A percentile compares a stretch with the other conserved stretches of the same genome.
Evolutionary conservation across 352 stramenopile genomes (phyloP).

Genomic region (Phytophthora tentaculata): DNA sequence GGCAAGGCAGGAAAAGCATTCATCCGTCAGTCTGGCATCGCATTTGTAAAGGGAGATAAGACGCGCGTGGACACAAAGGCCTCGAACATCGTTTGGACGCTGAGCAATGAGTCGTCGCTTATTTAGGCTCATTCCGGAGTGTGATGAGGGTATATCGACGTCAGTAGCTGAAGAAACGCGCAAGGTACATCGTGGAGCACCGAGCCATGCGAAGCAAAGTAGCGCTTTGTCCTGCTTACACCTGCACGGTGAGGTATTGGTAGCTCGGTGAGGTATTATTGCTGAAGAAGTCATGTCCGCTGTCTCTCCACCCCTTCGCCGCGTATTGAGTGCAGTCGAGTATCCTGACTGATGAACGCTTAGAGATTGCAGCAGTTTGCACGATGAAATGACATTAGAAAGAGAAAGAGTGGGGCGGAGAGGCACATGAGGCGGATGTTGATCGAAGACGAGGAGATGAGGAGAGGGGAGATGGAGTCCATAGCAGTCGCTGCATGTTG

Average conservation of each 20-base stretch:
- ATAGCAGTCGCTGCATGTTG: too few relatives aligned
- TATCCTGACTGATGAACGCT: not conserved
- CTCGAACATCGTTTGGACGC: slow-evolving; percentile 85
- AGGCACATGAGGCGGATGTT: slow-evolving; percentile 5
- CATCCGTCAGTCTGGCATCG: slow-evolving; percentile 75
- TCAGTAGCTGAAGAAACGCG: slow-evolving; percentile 9
- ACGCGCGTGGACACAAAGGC: slow-evolving; percentile 78
- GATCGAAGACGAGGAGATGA: not conserved
- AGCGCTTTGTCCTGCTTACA: not conserved
- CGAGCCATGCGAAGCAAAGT: slow-evolving; percentile 1
- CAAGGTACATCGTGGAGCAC: slow-evolving; percentile 1
- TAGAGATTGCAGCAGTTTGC: slow-evolving; percentile 1
- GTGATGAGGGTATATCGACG: slow-evolving; percentile 1
- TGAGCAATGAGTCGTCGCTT: slow-evolving; percentile 83
- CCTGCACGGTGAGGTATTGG: slow-evolving; percentile 15
- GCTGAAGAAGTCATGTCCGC: slow-evolving; percentile 10
- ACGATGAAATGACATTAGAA: not conserved
- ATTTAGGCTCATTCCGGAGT: slow-evolving; percentile 55
- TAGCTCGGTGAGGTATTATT: slow-evolving; percentile 24
- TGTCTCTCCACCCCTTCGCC: slow-evolving; percentile 8
- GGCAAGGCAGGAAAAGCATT: slow-evolving; percentile 76
- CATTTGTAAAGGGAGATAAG: slow-evolving; percentile 69
- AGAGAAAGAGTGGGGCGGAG: slow-evolving; percentile 2
- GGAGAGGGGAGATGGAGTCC: too few relatives aligned
- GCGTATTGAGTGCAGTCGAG: not conserved